A percentile compares a stretch with the other conserved stretches of the same genome.
These are phyloP conservation scores for Priceomyces carsonii DNA, from an alignment of 805 yeast species.

Conservation along the genomic window DNA sequence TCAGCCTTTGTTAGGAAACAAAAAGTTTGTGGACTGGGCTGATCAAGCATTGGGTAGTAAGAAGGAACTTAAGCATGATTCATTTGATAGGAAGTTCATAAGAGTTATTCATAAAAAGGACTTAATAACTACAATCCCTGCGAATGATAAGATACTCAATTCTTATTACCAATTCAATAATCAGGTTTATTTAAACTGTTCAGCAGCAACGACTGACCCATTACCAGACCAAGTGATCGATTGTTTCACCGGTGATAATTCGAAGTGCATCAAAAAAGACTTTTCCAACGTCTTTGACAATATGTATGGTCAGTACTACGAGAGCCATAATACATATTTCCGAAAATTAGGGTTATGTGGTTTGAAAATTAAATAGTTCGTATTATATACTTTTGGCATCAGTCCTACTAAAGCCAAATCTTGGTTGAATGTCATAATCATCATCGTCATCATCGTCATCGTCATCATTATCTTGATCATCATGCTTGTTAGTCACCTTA, in stretches of 20 bases:
- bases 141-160: constrained; percentile 15
- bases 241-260: constrained; percentile 28
- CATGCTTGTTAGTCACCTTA: constrained; percentile 1
- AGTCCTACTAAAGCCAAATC: constrained; percentile 29
- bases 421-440: constrained; percentile 33
- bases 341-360: constrained; percentile 38
- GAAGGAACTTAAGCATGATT: constrained; percentile 16
- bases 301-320: constrained; percentile 20
- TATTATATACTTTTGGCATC: background rate
- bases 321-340: constrained; percentile 39
- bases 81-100: constrained; percentile 20
- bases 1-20: constrained; percentile 45
- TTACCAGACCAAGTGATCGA: constrained; percentile 29
- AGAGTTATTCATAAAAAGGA: constrained; percentile 28
- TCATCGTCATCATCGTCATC: constrained; percentile 28
- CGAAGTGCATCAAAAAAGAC: constrained; percentile 31
- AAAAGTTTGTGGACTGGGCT: constrained; percentile 36
- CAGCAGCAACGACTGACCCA: constrained; percentile 26
- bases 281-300: constrained; percentile 14
- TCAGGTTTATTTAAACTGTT: constrained; percentile 38
- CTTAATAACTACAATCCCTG: constrained; percentile 30
- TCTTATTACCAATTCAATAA: constrained; percentile 35
- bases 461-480: constrained; percentile 6
- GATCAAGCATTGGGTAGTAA: constrained; percentile 33
- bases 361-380: constrained; percentile 6